These are phyloP conservation scores for Scytalidium lignicola DNA, from an alignment of 2,329 filamentous ascomycete genomes.

Conservation along the genomic window DNA sequence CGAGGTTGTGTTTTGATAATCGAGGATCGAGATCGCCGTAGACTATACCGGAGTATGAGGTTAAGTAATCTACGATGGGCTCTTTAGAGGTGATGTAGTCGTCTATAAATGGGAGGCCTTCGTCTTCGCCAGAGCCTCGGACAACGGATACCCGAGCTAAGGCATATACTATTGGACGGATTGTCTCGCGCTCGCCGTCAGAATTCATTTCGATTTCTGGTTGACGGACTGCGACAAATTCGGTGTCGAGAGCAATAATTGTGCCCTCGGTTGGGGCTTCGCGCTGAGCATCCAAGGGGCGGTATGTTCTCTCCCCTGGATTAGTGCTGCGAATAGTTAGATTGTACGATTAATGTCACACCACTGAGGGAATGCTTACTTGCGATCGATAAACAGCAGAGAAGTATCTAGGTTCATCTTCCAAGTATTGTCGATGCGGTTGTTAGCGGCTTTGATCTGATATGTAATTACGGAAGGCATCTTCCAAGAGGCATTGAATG, in stretches of 20 bases:
- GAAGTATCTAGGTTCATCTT: constrained; percentile 78
- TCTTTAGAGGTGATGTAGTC: constrained; percentile 94
- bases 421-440: constrained; percentile 82
- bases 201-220: constrained; percentile 96
- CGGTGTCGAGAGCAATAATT: constrained; percentile 86
- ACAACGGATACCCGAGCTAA: constrained; percentile 91
- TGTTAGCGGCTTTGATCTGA: constrained; percentile 75
- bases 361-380: constrained; percentile 32
- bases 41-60: constrained; percentile 87
- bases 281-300: constrained; percentile 46
- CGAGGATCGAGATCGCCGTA: constrained; percentile 77
- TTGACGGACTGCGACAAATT: constrained; percentile 89
- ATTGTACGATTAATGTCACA: background rate
- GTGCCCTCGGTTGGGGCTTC: constrained; percentile 69
- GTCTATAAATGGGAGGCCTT: constrained; percentile 88
- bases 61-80: constrained; percentile 90
- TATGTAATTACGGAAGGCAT: constrained; percentile 82
- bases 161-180: constrained; percentile 83
- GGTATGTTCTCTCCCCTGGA: constrained; percentile 50
- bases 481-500: constrained; percentile 91
- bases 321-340: constrained; percentile 32
- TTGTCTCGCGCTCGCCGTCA: constrained; percentile 86
- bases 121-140: constrained; percentile 69
- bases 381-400: constrained; percentile 70
- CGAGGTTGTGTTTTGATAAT: constrained; percentile 74